Conservation (phyloP, 345 rosid genomes). For the Citrus sinensis region DNA sequence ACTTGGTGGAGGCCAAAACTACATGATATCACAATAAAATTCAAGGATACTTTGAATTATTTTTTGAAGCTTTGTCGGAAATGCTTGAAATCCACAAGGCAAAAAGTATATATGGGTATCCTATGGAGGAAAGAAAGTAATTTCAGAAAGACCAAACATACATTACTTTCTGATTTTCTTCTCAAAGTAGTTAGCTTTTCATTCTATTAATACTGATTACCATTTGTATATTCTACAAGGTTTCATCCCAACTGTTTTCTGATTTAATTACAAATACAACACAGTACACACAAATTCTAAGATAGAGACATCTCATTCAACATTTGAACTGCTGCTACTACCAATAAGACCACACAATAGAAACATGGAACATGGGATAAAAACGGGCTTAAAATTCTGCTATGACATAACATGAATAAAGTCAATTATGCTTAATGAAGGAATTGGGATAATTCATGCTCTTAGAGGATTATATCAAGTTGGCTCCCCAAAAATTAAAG, state of each 20-base stretch:
- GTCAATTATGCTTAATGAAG: neutral
- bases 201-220: neutral
- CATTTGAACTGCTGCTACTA: neutral
- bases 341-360: neutral
- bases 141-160: neutral
- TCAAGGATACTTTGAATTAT: neutral
- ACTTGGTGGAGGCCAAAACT: neutral
- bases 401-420: neutral
- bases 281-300: neutral
- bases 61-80: neutral
- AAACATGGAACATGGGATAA: neutral
- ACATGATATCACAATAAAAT: neutral
- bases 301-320: slow-evolving; percentile 8
- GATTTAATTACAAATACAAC: neutral
- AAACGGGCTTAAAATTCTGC: neutral
- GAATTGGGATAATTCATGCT: neutral
- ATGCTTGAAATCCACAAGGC: neutral
- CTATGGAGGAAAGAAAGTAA: neutral
- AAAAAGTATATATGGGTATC: neutral
- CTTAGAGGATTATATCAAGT: neutral
- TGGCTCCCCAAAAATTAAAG: slow-evolving; percentile 5
- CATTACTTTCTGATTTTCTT: neutral
- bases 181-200: neutral
- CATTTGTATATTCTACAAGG: neutral
- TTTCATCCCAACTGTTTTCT: neutral